Evolutionary conservation across 306 rosid genomes (phyloP).

Genomic region (Malus domestica): DNA sequence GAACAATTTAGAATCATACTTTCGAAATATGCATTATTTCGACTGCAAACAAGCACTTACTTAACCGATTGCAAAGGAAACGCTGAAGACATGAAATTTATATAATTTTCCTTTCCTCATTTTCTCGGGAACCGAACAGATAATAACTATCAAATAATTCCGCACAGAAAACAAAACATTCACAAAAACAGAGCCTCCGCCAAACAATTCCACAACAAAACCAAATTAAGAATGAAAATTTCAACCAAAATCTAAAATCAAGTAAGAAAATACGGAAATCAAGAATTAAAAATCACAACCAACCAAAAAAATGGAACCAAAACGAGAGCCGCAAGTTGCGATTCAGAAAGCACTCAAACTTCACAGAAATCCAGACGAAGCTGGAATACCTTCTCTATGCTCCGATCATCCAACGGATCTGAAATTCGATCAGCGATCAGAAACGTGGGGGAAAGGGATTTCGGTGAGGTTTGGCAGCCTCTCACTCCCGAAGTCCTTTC

Average conservation of each 20-base stretch:
- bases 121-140: background rate
- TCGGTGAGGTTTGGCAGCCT: background rate
- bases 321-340: background rate
- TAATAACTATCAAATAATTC: background rate
- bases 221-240: background rate
- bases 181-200: background rate
- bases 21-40: background rate
- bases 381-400: background rate
- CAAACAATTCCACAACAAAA: background rate
- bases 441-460: background rate
- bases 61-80: background rate
- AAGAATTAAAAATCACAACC: background rate
- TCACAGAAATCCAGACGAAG: background rate
- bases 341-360: background rate
- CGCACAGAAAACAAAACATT: background rate
- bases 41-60: background rate
- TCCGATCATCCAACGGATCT: slow-evolving; percentile 10
- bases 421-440: background rate
- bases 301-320: background rate
- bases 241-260: background rate
- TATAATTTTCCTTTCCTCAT: background rate
- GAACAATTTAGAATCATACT: slow-evolving; percentile 2
- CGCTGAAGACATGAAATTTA: background rate
- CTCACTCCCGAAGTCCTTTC: background rate
- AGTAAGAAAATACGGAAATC: background rate